Base-by-base conservation (phyloP, 176 grass and related monocot genomes). In the Stipa capillata region DNA sequence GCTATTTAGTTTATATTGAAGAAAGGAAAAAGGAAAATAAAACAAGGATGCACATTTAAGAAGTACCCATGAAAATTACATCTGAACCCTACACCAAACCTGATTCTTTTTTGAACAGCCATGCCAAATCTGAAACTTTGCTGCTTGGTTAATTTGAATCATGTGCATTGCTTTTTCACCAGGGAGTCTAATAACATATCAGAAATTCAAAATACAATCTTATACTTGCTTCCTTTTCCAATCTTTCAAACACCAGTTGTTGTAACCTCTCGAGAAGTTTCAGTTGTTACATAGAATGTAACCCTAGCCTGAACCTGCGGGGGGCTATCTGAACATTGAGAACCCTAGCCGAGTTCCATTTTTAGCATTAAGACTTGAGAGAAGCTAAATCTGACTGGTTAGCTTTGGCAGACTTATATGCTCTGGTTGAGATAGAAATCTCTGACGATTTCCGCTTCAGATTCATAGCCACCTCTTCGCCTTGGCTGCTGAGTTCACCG, bases 401-500 rank as follows among this genome's bases (percentile, higher is more conserved):
- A 69, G 23, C 4, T 57, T 14, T 28, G 39, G 37, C 12, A 23
- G 39, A 25, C 52, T 69, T 24, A 24, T 34, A 2, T 28, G 61
- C 43, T 77, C 63, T 25, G 53, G 63, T 70, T 62, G 32, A 41
- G 67, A 55, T 82, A 43, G 25, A 17, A 61, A 43, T 82, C 75
- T 71, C 16, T 73, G 37, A 49, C 7, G 8, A 48, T 47, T 58
- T 62, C 43, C 53, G 4, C 34, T 84, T 69, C 53, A 69, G 44
- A 81, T 76, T 89, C 77, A 85, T 9, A 85, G 28, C 87, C 87
- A 85, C 51, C 77, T 74, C 79, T 89, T 89, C 2, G 41, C 23
- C 68, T 84, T 88, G 5, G 49, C 37, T 56, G 82, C 71, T 48
- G 87, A 81, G 57, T 76, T 80, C 76, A 70, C 28, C 6, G 61